Conservation (phyloP, 1,284 basidiomycete species). For the Austroboletus niveus region DNA sequence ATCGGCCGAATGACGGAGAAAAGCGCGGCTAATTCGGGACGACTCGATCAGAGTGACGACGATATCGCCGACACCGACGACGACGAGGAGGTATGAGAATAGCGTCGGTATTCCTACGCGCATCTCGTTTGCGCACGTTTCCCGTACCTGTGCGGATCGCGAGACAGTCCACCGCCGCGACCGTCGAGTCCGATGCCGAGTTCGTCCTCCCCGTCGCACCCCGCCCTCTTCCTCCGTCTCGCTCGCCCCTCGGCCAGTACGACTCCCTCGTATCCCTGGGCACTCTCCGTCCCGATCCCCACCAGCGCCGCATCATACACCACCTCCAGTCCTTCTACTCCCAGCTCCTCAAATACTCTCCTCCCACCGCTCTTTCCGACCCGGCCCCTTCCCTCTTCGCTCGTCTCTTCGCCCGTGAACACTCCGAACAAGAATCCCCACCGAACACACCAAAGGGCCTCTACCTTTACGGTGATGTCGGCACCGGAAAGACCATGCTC, state of each 20-base stretch:
- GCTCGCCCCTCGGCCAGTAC: constrained; percentile 68
- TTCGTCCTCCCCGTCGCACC: not conserved
- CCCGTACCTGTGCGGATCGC: not conserved
- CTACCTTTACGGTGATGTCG: constrained; percentile 97
- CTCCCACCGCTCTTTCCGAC: constrained; percentile 49
- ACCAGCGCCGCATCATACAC: constrained; percentile 84
- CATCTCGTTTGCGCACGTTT: not conserved
- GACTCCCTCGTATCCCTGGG: constrained; percentile 72
- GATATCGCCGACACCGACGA: not conserved
- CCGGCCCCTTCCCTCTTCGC: constrained; percentile 38
- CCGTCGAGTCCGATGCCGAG: not conserved
- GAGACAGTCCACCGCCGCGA: constrained; percentile 14
- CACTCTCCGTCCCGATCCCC: constrained; percentile 71
- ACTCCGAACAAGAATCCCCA: constrained; percentile 42
- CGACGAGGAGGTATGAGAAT: not conserved
- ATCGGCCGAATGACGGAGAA: constrained; percentile 1
- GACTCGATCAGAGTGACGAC: not conserved
- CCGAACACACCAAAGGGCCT: constrained; percentile 78
- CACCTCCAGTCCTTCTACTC: constrained; percentile 82
- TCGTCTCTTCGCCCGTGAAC: constrained; percentile 56
- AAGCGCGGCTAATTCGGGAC: not conserved
- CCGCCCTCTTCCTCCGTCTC: not conserved
- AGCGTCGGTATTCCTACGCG: not conserved
- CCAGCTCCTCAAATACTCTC: constrained; percentile 69
- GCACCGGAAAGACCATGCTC: constrained; percentile 97